Base-by-base conservation (phyloP, 1,284 basidiomycete species). In the Wolfiporia cocos region DNA sequence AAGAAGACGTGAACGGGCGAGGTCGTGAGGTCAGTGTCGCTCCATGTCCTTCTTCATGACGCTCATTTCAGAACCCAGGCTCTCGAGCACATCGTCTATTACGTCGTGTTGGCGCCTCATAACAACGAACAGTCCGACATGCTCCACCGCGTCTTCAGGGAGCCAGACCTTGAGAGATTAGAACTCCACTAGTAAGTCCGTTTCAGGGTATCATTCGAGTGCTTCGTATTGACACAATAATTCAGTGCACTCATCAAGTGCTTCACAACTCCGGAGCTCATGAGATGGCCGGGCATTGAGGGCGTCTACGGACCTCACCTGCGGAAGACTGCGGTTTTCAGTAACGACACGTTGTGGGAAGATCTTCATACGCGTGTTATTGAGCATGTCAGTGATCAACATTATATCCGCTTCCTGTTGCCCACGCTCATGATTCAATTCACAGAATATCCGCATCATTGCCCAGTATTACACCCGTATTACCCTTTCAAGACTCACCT, bases 271-370 rank as follows among this genome's bases (percentile, higher is more conserved):
- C 84, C 83, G 32, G 96, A 99, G 59, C 72, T 99, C 34, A 97
- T 98, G 91, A 74, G 95, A 48, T 99, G 96, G 96, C 92, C 95
- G 0, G 92, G 92, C n/a, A 94, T 99, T 40, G 86, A 93, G 60
- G 68, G 72, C 5, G 73, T 98, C 14, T 99, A 98, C 61, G 94
- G 92, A 21, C 78, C 84, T 5, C 86, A 85, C 52, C 67, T 99
- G 39, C 79, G 81, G 38, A 74, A 78, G 55, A 92, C 91, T 0
- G 76, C 81, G 4, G 86, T 97, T 3, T 99, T 99, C 61, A 74
- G 74, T 11, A 64, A 71, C 19, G 80, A 88, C 43, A 83, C 88
- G 52, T 78, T 91, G 47, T 99, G 94, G 93, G 88, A 96, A 58
- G 90, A 95, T 55, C 74, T 99, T 28, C 96, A 99, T 63, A 92